Evolutionary conservation across 176 grass and related monocot genomes (phyloP), one percentile per base, ranked within the genome.

Genomic region (Themeda triandra): DNA sequence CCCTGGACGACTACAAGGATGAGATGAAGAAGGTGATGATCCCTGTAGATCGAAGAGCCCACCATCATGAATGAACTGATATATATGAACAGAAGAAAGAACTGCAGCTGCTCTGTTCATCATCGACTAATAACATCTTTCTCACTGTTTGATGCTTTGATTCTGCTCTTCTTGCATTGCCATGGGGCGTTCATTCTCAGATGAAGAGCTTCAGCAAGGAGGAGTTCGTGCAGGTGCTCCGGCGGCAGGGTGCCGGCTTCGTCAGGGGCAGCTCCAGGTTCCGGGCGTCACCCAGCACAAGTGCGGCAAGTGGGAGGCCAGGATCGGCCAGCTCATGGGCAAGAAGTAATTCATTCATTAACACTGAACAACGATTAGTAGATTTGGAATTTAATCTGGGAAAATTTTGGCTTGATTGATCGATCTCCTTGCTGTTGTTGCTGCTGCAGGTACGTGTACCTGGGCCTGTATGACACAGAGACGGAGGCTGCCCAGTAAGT

Each of bases 301-400:
- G 84, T 92, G 93, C 79, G 90, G 93, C 58, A 92, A 87, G 80
- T 95, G 93, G 93, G 93, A 95, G 82, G 85, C 86, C 77, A 69
- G 93, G 84, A 88, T 92, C 56, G 83, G 90, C 27, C 88, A 92
- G 53, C 86, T 92, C 76, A 85, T 90, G 93, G 90, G 88, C 70
- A 95, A 95, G 51, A 95, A 95, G 93, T 95, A 82, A 84, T 39
- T 14, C n/a, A 65, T 44, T 2, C 1, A 11, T 30, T 15, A 64
- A 13, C 49, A 7, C 51, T 54, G 6, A 51, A 51, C 17, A 51
- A 19, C 36, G 36, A 37, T 35, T 35, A 35, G 33, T 37, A 37
- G 42, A 12, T 44, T 12, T 44, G 44, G 46, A 49, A 18, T 6
- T 49, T 53, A 53, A 21, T 53, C 8, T 54, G 6, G 70, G 6